Percentiles rank a stretch among this genome's conserved stretches.
phyloP scores from a whole-genome alignment of 306 rosid species.

The Sphenostylis stenocarpa region DNA sequence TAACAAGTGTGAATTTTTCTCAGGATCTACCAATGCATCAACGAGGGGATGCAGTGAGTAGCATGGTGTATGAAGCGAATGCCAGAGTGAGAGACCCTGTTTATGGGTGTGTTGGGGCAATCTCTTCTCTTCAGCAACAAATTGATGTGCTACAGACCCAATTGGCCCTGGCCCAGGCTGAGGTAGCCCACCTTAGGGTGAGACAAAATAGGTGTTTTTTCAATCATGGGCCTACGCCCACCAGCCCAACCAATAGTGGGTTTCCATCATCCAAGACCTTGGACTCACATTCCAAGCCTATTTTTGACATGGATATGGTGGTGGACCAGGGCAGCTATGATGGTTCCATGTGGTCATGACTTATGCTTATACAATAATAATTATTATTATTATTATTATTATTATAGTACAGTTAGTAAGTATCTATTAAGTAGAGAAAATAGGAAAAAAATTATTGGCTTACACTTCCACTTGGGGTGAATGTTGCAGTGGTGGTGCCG shows the following conservation, averaged over 20 bases:
- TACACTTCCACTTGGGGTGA: constrained; percentile 1
- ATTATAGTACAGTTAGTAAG: background rate
- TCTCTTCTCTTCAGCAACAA: constrained; percentile 76
- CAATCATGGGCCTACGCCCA: constrained; percentile 48
- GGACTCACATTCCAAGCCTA: constrained; percentile 50
- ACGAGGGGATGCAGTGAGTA: constrained; percentile 85
- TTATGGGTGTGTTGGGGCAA: constrained; percentile 87
- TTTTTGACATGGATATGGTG: constrained; percentile 62
- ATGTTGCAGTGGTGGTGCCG: constrained; percentile 19
- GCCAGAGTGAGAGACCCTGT: constrained; percentile 89
- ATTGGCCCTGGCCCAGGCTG: constrained; percentile 85
- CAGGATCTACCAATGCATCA: constrained; percentile 77
- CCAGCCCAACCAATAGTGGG: constrained; percentile 62
- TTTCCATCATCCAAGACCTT: constrained; percentile 59
- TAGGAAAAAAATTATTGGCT: background rate
- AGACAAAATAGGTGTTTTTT: constrained; percentile 49
- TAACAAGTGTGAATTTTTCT: background rate
- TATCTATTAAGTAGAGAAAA: no score
- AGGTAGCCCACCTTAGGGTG: constrained; percentile 74
- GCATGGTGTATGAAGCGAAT: constrained; percentile 89
- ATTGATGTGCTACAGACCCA: constrained; percentile 74
- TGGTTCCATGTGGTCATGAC: constrained; percentile 61
- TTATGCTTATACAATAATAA: constrained; percentile 16
- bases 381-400: no score
- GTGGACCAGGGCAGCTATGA: constrained; percentile 56